Evolutionary conservation across 106 monocot genomes (phyloP), one percentile per base, ranked within the genome.

Genomic region (Allium fistulosum): DNA sequence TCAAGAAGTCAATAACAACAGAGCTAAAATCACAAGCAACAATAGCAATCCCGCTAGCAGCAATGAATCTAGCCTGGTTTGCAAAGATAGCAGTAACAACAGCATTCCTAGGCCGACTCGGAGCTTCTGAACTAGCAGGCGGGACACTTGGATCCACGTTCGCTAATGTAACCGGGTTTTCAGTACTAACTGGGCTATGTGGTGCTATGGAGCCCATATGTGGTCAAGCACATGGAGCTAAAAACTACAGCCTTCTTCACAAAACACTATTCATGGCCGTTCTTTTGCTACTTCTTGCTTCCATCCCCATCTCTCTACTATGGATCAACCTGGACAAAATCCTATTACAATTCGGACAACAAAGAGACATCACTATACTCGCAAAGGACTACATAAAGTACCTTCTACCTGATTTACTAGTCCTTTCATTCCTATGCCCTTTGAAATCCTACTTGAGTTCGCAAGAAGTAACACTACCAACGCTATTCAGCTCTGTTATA

Each of bases 171-270:
- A 85, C 89, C 0, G 89, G 89, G 4, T 82, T 82, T 57, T 77
- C 89, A 0, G 82, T 89, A 3, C 72, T 89, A 9, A 70, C 51
- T 0, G 89, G 84, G 22, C 85, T 89, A 17, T 76, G 69, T 66
- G 75, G 73, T 53, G 85, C 85, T 63, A 86, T 89, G 89, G 93
- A 93, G 57, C 89, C 93, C 45, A 81, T 93, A 16, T 93, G 89
- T 62, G 93, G 99, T 10, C 99, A 99, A 63, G 92, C 93, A 27
- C 75, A 73, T 60, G 99, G 99, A 2, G 99, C 99, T 18, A 53
- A 58, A 26, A 99, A 99, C 81, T 63, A 61, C 57, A 68, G 58
- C 37, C 92, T 99, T 59, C 79, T 99, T 11, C 93, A 67, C 46
- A 74, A 65, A 75, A 93, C 92, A 2, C 90, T 99, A 16, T 37